Evolutionary conservation across 2,329 filamentous ascomycete species (phyloP), one percentile per base, ranked within the genome.

Genomic region (Aspergillus novofumigatus): DNA sequence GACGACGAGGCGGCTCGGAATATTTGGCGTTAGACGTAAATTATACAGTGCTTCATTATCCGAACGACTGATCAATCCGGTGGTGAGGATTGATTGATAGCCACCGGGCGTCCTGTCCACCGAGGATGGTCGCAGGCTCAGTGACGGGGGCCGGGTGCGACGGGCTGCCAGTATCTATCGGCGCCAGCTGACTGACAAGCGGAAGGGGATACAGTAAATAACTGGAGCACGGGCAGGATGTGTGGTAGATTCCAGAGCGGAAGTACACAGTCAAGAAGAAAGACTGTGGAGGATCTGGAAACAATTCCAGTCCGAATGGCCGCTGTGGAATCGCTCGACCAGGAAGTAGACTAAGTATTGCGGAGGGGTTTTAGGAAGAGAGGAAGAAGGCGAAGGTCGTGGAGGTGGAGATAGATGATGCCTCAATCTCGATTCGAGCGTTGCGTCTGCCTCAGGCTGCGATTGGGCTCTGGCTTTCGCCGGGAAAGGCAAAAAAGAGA

Each of bases 11-110:
- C 60, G 64, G 63, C 62, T 62, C 61, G 57, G 61, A 47, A 56
- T 50, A 63, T 66, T 67, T 65, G 65, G 53, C 20, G 50, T 60
- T 65, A 67, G 49, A 52, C 59, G 57, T 52, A 58, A 41, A 29
- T 52, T 63, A 59, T 58, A 55, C 53, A 52, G 62, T 56, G 55
- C 60, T 54, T 63, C 67, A 72, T 72, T 57, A 63, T 70, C 61
- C 50, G 56, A 54, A 54, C 26, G 55, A 58, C 52, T 51, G 54
- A 49, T 53, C 32, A 48, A 49, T 62, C 47, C 54, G 49, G 52
- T 45, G 51, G 56, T 54, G 52, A 57, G 59, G 53, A 23, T 14
- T 17, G 23, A 47, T 23, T 25, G 44, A 47, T 11, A 23, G 11
- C 20, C 45, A 52, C 44, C 38, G 48, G 38, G 47, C 41, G 52